Percentiles rank a stretch among this genome's conserved stretches.
These are phyloP conservation scores for Brassica nigra DNA, from an alignment of 345 rosid genomes.

Conservation along the genomic window DNA sequence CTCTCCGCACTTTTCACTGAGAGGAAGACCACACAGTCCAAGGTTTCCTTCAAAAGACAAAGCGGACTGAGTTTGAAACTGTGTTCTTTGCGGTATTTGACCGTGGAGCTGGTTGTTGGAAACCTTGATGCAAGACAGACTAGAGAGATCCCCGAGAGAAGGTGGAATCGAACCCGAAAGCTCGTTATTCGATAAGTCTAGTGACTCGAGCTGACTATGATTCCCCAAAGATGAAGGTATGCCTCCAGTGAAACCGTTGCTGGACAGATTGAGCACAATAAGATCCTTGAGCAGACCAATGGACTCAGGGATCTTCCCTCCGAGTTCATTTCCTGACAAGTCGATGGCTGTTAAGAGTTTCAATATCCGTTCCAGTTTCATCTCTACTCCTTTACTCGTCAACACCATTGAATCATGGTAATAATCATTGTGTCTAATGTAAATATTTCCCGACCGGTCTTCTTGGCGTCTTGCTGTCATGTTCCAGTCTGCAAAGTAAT, in stretches of 20 bases:
- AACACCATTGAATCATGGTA: neutral
- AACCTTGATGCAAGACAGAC: neutral
- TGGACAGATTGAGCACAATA: neutral
- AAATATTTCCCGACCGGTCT: neutral
- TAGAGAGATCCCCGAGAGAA: neutral
- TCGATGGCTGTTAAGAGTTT: neutral
- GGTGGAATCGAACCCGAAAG: neutral
- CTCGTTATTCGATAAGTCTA: conserved; percentile 1
- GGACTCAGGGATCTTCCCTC: conserved; percentile 8
- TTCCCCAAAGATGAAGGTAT: conserved; percentile 3
- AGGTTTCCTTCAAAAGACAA: neutral
- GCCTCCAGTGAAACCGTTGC: neutral
- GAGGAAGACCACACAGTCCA: neutral
- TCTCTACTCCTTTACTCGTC: neutral
- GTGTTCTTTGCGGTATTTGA: neutral
- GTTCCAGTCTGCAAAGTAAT: neutral
- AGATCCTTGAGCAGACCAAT: conserved; percentile 19
- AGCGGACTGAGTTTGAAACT: neutral
- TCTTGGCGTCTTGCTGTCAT: neutral
- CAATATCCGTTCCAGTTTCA: neutral
- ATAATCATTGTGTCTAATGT: neutral
- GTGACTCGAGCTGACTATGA: neutral
- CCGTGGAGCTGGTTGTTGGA: neutral
- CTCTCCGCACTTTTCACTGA: neutral
- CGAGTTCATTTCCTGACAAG: neutral